Evolutionary conservation across 768 basidiomycete genomes (phyloP).

Genomic region (Rhodosporidiobolus odoratus): DNA sequence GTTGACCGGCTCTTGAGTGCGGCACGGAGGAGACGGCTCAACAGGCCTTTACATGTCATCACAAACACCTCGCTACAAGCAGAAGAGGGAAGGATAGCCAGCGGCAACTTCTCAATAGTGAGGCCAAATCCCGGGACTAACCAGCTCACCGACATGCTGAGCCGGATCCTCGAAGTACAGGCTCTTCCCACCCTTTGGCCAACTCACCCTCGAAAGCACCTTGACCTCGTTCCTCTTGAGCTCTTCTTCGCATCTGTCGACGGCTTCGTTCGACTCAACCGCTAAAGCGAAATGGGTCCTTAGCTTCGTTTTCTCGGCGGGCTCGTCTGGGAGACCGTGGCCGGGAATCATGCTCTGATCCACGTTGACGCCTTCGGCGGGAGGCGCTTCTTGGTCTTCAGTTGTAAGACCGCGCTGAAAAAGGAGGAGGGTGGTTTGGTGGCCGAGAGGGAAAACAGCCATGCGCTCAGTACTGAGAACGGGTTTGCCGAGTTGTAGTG

Average conservation of each 20-base stretch:
- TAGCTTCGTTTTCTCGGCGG: not conserved
- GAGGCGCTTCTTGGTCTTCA: not conserved
- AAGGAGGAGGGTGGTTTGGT: conserved; percentile 20
- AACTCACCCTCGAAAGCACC: conserved; percentile 9
- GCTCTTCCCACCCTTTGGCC: conserved; percentile 28
- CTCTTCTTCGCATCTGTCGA: conserved; percentile 19
- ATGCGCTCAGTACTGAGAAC: conserved; percentile 12
- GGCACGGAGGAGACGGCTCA: no score
- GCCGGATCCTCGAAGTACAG: conserved; percentile 29
- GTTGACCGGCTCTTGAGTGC: no score
- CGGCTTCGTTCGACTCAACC: conserved; percentile 19
- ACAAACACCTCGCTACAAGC: no score
- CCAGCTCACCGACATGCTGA: conserved; percentile 32
- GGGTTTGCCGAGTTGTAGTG: conserved; percentile 19
- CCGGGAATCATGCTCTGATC: conserved; percentile 8
- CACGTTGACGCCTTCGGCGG: not conserved
- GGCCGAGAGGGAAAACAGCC: conserved; percentile 29
- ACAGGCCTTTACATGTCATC: no score
- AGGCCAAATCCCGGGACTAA: conserved; percentile 29
- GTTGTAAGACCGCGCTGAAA: conserved; percentile 25
- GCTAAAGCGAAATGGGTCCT: conserved; percentile 31
- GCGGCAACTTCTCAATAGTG: conserved; percentile 33
- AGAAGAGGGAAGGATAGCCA: no score
- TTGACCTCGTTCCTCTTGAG: not conserved
- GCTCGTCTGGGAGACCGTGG: conserved; percentile 1